Evolutionary conservation across 176 grass and related monocot genomes (phyloP).

Genomic region (Phyllostachys edulis): DNA sequence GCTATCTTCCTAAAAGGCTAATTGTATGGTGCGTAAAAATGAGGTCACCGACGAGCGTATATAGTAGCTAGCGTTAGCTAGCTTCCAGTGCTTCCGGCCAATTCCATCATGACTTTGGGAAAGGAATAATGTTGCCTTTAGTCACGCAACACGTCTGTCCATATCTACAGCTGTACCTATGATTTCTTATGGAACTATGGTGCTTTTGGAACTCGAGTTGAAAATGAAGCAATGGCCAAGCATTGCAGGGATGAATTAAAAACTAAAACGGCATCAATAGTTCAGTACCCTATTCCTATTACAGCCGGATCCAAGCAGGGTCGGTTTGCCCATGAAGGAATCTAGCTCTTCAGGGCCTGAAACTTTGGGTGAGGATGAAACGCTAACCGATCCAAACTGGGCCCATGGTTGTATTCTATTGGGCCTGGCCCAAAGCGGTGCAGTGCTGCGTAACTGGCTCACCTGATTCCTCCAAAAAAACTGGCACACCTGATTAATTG

Average conservation of each 20-base stretch:
- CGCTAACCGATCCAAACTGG: neutral
- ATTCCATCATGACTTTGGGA: neutral
- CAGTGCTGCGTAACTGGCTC: neutral
- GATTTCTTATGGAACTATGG: neutral
- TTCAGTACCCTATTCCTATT: no score
- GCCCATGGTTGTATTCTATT: neutral
- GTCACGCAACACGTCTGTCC: neutral
- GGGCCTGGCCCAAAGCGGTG: neutral
- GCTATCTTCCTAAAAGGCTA: neutral
- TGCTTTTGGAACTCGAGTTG: neutral
- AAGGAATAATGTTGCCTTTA: neutral
- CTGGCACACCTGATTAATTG: no score
- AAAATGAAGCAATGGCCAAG: neutral
- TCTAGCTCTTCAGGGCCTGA: neutral
- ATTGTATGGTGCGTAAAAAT: neutral
- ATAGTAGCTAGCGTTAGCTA: neutral
- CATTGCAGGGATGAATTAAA: neutral
- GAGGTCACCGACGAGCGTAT: constrained; percentile 8
- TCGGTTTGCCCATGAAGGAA: neutral
- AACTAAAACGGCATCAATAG: no score
- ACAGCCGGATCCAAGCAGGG: neutral
- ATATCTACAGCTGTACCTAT: neutral
- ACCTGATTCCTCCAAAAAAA: no score
- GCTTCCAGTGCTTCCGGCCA: neutral
- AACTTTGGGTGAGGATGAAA: neutral